A percentile compares a stretch with the other conserved stretches of the same genome.
These are phyloP conservation scores for Cladorrhinum sp. DNA, from an alignment of 2,329 filamentous ascomycete genomes.

Conservation along the genomic window DNA sequence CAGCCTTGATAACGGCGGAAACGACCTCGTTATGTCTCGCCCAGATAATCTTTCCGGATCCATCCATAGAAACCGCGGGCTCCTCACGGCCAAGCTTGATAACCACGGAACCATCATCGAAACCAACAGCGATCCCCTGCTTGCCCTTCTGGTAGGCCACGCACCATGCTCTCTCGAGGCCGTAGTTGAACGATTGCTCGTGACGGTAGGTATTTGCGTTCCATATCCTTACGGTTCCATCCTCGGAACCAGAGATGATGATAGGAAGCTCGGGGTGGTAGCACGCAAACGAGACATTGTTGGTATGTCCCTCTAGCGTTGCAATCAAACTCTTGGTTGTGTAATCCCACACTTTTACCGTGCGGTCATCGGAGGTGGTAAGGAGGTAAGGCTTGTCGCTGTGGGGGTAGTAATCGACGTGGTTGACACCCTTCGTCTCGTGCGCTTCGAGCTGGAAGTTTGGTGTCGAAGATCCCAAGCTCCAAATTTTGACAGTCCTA, in stretches of 20 bases:
- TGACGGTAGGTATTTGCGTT: constrained; percentile 96
- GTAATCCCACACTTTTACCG: constrained; percentile 98
- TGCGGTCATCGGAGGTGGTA: constrained; percentile 93
- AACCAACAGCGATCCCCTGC: constrained; percentile 92
- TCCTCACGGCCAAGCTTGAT: constrained; percentile 97
- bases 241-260: constrained; percentile 96
- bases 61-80: constrained; percentile 96
- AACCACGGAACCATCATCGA: constrained; percentile 95
- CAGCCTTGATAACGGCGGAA: constrained; percentile 90
- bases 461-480: constrained; percentile 83
- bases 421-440: constrained; percentile 96
- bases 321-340: constrained; percentile 97
- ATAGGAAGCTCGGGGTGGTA: constrained; percentile 96
- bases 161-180: constrained; percentile 95
- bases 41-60: constrained; percentile 93
- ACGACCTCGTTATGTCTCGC: constrained; percentile 93
- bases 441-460: constrained; percentile 98
- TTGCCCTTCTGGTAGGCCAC: constrained; percentile 92
- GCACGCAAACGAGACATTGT: constrained; percentile 96
- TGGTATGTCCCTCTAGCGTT: constrained; percentile 93
- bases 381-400: constrained; percentile 82
- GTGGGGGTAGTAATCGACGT: constrained; percentile 84
- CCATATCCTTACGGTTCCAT: constrained; percentile 84
- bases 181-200: constrained; percentile 94
- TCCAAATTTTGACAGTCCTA: constrained; percentile 82